Evolutionary conservation across 83 land plant species (phyloP), one percentile per base, ranked within the genome.

Genomic region (Diphasiastrum complanatum): DNA sequence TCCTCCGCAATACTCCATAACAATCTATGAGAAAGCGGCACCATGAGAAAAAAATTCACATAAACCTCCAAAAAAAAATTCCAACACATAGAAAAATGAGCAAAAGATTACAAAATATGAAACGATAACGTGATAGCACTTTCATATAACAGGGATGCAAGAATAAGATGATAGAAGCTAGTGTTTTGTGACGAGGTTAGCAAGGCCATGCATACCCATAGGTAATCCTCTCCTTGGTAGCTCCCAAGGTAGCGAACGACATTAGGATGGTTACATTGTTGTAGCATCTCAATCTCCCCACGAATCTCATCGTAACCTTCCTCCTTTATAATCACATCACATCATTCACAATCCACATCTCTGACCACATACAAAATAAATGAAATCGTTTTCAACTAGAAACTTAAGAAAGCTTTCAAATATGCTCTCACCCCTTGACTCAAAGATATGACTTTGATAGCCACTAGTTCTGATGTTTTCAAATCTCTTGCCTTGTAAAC

Each of bases 1-100:
- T 54, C 97, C 99, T 48, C 99, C 99, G 74, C 99, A 95, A 54
- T 95, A 95, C 74, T 95, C 99, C 99, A 95, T 95, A 5, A 95
- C 97, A 74, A 95, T 95, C 96, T 89, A 87, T 52, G 46, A 71
- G 26, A 60, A 48, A 20, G 30, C n/a, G 45, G 18, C 12, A 14
- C n/a, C n/a, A 68, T 8, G 33, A 29, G 19, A 12, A 12, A 49
- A 49, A 49, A 49, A 19, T 5, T 14, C 20, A 20, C 19, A 20
- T 49, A 49, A 12, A 20, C 52, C 52, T 49, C 18, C 8, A n/a
- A 14, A 49, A 49, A 6, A 49, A 8, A n/a, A n/a, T n/a, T n/a
- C n/a, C n/a, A n/a, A n/a, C n/a, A n/a, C n/a, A n/a, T n/a, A n/a
- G n/a, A n/a, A n/a, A n/a, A n/a, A n/a, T n/a, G n/a, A n/a, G n/a